Percentiles rank a stretch among this genome's conserved stretches.
Conservation (phyloP, 2,329 filamentous ascomycete species). For the Neopestalotiopsis clavispora region DNA sequence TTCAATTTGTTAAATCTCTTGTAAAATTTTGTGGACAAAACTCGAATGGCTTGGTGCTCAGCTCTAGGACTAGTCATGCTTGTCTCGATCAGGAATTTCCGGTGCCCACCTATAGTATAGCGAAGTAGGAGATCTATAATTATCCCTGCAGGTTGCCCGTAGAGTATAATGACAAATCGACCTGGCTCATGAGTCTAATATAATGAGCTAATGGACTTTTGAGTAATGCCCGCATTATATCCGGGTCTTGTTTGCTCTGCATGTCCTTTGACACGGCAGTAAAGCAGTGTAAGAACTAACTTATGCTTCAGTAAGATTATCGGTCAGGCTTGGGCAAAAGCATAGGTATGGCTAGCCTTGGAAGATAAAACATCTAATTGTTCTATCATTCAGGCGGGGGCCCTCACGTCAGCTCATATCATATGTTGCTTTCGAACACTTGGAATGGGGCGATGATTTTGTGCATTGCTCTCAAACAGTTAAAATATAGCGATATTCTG, state of each 20-base stretch:
- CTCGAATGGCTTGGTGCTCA: not conserved
- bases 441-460: too few species aligned
- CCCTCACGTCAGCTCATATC: too few species aligned
- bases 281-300: not conserved
- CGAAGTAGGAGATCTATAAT: not conserved
- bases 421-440: too few species aligned
- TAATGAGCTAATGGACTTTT: not conserved
- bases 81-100: not conserved
- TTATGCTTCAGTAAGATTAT: not conserved
- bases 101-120: not conserved
- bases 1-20: too few species aligned
- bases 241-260: not conserved
- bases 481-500: too few species aligned
- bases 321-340: not conserved
- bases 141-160: not conserved
- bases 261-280: not conserved
- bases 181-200: not conserved
- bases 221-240: not conserved
- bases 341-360: too few species aligned
- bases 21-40: not conserved
- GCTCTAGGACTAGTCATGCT: not conserved
- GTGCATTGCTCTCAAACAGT: too few species aligned
- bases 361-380: not conserved
- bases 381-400: too few species aligned
- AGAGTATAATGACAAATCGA: not conserved